Evolutionary conservation across 768 basidiomycete species (phyloP).

Genomic region (Pisolithus sp.): DNA sequence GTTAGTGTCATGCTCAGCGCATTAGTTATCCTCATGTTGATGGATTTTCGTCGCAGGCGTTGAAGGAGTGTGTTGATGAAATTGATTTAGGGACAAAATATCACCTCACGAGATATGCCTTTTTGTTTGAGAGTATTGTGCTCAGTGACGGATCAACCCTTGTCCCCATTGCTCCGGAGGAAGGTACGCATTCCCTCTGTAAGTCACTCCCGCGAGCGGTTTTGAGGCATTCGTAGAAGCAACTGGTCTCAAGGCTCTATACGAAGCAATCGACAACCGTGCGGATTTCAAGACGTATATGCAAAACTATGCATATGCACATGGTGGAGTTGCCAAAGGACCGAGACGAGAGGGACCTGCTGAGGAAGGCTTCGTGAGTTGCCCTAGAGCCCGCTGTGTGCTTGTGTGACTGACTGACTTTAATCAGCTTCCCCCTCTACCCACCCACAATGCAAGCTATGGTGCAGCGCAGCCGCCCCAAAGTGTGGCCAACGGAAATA

Average conservation of each 20-base stretch:
- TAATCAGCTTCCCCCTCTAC: conserved; percentile 56
- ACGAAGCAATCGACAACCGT: conserved; percentile 90
- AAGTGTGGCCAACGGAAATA: conserved; percentile 22
- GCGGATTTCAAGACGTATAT: conserved; percentile 94
- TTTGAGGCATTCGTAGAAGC: conserved; percentile 27
- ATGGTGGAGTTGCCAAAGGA: conserved; percentile 58
- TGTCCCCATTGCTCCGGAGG: conserved; percentile 63
- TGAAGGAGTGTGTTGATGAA: conserved; percentile 95
- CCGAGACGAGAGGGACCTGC: conserved; percentile 83
- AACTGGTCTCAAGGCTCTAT: conserved; percentile 76
- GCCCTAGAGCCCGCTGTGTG: conserved; percentile 3
- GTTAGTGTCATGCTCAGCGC: conserved; percentile 42
- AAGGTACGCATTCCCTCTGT: conserved; percentile 40
- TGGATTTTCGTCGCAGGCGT: conserved; percentile 41
- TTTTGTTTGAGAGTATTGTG: conserved; percentile 86
- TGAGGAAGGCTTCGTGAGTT: conserved; percentile 91
- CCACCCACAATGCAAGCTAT: conserved; percentile 33
- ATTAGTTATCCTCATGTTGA: conserved; percentile 5
- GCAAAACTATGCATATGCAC: conserved; percentile 95
- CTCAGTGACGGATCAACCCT: conserved; percentile 84
- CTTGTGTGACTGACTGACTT: neutral
- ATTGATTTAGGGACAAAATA: conserved; percentile 98
- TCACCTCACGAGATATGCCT: conserved; percentile 91
- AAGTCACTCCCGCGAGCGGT: neutral
- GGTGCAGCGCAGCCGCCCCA: conserved; percentile 20